phyloP scores from a whole-genome alignment of 2,329 filamentous ascomycete genomes.

The Teratosphaeria destructans region DNA sequence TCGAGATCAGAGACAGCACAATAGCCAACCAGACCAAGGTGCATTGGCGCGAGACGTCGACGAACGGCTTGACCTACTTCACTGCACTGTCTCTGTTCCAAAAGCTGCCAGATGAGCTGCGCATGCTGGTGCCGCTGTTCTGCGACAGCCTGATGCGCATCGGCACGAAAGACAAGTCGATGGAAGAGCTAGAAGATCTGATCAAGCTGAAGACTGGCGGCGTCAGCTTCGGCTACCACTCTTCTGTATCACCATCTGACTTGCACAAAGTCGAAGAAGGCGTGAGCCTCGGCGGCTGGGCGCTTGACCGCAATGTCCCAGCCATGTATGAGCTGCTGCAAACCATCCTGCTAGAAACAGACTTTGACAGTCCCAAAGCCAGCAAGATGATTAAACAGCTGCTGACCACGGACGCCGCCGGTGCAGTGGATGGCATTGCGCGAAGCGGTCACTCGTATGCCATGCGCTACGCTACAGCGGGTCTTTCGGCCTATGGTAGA shows the following conservation, averaged over 20 bases:
- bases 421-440: slow-evolving; percentile 83
- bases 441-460: slow-evolving; percentile 84
- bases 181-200: slow-evolving; percentile 89
- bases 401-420: slow-evolving; percentile 75
- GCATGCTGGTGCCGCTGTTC: slow-evolving; percentile 78
- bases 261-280: slow-evolving; percentile 67
- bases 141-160: slow-evolving; percentile 88
- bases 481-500: slow-evolving; percentile 60
- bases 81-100: slow-evolving; percentile 73
- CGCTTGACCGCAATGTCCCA: slow-evolving; percentile 78
- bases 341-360: slow-evolving; percentile 71
- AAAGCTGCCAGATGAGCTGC: slow-evolving; percentile 71
- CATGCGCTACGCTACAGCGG: slow-evolving; percentile 70
- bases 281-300: slow-evolving; percentile 73
- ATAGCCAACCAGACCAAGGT: slow-evolving; percentile 53
- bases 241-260: slow-evolving; percentile 65
- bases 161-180: slow-evolving; percentile 75
- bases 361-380: slow-evolving; percentile 77
- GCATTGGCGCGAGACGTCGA: slow-evolving; percentile 86
- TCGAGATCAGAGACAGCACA: slow-evolving; percentile 50
- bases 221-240: slow-evolving; percentile 72
- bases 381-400: slow-evolving; percentile 76
- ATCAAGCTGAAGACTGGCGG: slow-evolving; percentile 96
- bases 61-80: slow-evolving; percentile 94
- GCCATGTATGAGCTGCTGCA: slow-evolving; percentile 82